Conservation (phyloP, 352 stramenopile species). For the Nothophytophthora sp. region DNA sequence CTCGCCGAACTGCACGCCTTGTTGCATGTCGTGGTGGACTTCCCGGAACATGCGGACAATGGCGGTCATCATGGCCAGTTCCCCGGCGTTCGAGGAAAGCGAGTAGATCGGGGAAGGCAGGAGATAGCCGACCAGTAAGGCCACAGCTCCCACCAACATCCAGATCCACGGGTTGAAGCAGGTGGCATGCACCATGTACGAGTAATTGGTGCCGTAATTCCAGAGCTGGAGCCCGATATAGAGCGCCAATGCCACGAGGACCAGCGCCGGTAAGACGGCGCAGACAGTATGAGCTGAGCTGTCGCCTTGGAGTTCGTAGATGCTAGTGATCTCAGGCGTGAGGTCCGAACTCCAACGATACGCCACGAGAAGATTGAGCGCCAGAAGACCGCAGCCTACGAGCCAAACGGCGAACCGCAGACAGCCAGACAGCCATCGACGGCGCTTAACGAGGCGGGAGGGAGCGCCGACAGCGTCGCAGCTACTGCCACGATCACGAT, state of each 20-base stretch:
- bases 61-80: constrained; percentile 76
- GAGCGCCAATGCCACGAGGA: constrained; percentile 68
- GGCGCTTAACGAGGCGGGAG: constrained; percentile 22
- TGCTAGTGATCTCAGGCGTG: constrained; percentile 52
- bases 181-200: constrained; percentile 82
- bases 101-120: constrained; percentile 75
- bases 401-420: constrained; percentile 77
- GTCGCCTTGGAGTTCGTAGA: constrained; percentile 78
- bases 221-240: constrained; percentile 78
- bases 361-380: constrained; percentile 71
- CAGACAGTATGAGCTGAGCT: constrained; percentile 53
- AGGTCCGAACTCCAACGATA: constrained; percentile 57
- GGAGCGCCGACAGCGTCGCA: constrained; percentile 16
- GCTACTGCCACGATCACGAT: constrained; percentile 40
- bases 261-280: constrained; percentile 60
- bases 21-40: constrained; percentile 83
- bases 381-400: constrained; percentile 49
- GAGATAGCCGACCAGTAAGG: constrained; percentile 71
- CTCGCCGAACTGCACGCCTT: constrained; percentile 69
- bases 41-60: constrained; percentile 88
- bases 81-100: constrained; percentile 72
- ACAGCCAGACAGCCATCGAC: constrained; percentile 48
- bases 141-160: constrained; percentile 79
- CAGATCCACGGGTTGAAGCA: constrained; percentile 90
- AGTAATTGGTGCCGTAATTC: constrained; percentile 89